Percentiles rank a stretch among this genome's conserved stretches.
phyloP scores from a whole-genome alignment of 306 rosid species.

The Cotoneaster glaucophyllus region DNA sequence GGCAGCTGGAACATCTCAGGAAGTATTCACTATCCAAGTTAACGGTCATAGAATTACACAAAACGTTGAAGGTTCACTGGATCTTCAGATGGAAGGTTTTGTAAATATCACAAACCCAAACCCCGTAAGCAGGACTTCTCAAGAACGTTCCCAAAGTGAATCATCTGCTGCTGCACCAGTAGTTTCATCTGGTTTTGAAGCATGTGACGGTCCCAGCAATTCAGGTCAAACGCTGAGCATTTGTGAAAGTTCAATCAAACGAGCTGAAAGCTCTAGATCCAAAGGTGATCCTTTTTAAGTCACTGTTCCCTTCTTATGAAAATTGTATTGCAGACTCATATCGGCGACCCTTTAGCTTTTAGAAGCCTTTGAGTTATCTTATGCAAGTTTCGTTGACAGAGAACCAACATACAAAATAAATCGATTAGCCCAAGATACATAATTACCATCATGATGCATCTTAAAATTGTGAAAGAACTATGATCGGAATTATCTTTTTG shows the following conservation, averaged over 20 bases:
- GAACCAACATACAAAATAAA: too few relatives aligned
- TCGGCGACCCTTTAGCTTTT: too few relatives aligned
- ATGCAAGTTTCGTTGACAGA: too few relatives aligned
- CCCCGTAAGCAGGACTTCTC: conserved; percentile 49
- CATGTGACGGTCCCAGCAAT: conserved; percentile 80
- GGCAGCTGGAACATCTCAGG: conserved; percentile 32
- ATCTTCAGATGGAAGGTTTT: conserved; percentile 55
- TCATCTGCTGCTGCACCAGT: conserved; percentile 90
- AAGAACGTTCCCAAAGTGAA: conserved; percentile 88
- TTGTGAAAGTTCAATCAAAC: conserved; percentile 74
- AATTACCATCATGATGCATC: too few relatives aligned
- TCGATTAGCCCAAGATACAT: too few relatives aligned
- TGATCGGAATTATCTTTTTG: background rate
- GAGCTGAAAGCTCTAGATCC: conserved; percentile 48
- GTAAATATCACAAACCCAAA: conserved; percentile 45
- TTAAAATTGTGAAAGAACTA: too few relatives aligned
- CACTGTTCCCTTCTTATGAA: too few relatives aligned
- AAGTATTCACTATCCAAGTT: conserved; percentile 38
- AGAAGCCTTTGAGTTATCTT: too few relatives aligned
- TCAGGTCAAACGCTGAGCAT: conserved; percentile 58
- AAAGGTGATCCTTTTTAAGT: conserved; percentile 45
- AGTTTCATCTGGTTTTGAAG: conserved; percentile 76
- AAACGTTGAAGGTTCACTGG: conserved; percentile 47
- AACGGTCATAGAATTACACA: conserved; percentile 31
- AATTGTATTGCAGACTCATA: too few relatives aligned